A percentile compares a stretch with the other conserved stretches of the same genome.
phyloP scores from a whole-genome alignment of 73 alveolate species.

The Stentor roeselii region DNA sequence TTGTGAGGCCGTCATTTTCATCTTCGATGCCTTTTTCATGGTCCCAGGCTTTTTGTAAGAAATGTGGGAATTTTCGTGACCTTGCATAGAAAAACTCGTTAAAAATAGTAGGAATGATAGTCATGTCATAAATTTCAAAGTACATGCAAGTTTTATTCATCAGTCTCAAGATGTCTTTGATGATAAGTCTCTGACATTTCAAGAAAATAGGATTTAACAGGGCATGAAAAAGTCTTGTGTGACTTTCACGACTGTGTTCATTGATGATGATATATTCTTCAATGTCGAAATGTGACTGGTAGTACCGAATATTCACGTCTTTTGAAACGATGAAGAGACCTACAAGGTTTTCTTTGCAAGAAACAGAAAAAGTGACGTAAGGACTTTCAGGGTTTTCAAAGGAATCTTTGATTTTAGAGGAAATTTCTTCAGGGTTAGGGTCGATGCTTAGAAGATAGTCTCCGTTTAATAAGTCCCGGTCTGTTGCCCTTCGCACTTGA shows the following conservation, averaged over 20 bases:
- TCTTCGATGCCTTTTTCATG: slow-evolving; percentile 69
- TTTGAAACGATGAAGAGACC: slow-evolving; percentile 88
- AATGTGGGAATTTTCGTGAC: slow-evolving; percentile 96
- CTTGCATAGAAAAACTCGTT: slow-evolving; percentile 91
- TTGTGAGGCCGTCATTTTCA: slow-evolving; percentile 69
- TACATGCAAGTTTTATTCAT: slow-evolving; percentile 89
- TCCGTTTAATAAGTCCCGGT: slow-evolving; percentile 59
- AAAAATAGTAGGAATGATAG: slow-evolving; percentile 87
- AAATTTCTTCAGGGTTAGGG: slow-evolving; percentile 59
- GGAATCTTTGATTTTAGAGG: slow-evolving; percentile 64
- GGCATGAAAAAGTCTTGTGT: slow-evolving; percentile 85
- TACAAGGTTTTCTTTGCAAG: slow-evolving; percentile 73
- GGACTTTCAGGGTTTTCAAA: slow-evolving; percentile 57
- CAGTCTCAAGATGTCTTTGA: slow-evolving; percentile 90
- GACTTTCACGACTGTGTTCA: slow-evolving; percentile 91
- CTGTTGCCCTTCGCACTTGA: slow-evolving; percentile 64
- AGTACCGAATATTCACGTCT: slow-evolving; percentile 90
- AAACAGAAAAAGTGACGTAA: slow-evolving; percentile 70
- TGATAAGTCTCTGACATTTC: slow-evolving; percentile 80
- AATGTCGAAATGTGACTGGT: slow-evolving; percentile 90
- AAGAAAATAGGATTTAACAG: slow-evolving; percentile 87
- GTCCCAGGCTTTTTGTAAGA: slow-evolving; percentile 92
- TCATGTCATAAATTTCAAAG: slow-evolving; percentile 89
- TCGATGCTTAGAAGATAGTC: slow-evolving; percentile 59
- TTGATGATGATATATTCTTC: slow-evolving; percentile 85